Conservation (phyloP, 495 filamentous ascomycete species). For the Cercophora newfieldiana region DNA sequence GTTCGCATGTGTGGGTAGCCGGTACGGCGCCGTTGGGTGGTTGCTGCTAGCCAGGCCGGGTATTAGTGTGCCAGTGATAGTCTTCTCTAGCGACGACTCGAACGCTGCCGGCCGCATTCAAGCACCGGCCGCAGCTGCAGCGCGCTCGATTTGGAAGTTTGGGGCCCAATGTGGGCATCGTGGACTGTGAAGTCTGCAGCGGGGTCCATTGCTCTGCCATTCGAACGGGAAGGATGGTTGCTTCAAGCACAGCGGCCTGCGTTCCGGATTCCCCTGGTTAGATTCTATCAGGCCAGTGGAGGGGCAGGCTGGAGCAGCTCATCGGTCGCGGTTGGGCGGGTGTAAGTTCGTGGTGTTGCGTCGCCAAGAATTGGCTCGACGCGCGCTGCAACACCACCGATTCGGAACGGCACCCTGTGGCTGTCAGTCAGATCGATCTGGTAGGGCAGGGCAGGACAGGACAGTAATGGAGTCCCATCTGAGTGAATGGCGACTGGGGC, state of each 20-base stretch:
- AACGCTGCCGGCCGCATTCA: constrained; percentile 7
- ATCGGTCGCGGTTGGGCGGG: neutral
- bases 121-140: constrained; percentile 15
- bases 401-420: neutral
- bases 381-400: neutral
- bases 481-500: neutral
- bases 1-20: constrained; percentile 2
- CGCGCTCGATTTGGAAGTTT: constrained; percentile 13
- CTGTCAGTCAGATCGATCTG: neutral
- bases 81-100: neutral
- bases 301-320: neutral
- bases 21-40: neutral
- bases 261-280: neutral
- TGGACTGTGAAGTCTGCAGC: neutral
- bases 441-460: neutral
- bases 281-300: neutral
- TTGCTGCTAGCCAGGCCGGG: constrained; percentile 2
- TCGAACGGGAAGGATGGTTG: neutral
- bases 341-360: neutral
- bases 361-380: neutral
- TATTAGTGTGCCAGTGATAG: neutral
- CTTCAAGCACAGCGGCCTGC: neutral
- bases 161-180: neutral
- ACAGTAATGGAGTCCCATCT: too few relatives aligned
- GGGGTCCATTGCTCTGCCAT: neutral